A percentile compares a stretch with the other conserved stretches of the same genome.
These are phyloP conservation scores for Lasiodiplodia theobromae DNA, from an alignment of 2,329 filamentous ascomycete genomes.

Conservation along the genomic window DNA sequence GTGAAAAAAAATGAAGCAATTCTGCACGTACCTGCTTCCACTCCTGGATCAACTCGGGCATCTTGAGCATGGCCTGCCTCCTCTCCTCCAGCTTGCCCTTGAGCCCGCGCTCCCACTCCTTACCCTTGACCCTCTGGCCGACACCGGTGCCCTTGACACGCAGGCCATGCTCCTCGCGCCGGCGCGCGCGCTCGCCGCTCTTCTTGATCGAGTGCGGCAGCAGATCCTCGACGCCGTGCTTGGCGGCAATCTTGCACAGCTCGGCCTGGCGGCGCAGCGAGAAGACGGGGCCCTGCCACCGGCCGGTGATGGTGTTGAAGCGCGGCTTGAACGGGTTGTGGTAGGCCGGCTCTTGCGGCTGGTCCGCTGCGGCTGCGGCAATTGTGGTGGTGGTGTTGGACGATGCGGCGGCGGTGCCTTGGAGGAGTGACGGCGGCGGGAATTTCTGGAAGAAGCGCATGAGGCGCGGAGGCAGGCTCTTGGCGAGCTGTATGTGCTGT, in stretches of 20 bases:
- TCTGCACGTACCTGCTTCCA: constrained; percentile 82
- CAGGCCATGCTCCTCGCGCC: constrained; percentile 77
- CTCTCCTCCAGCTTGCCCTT: constrained; percentile 84
- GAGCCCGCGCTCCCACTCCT: constrained; percentile 87
- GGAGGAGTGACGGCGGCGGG: constrained; percentile 68
- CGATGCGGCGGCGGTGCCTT: constrained; percentile 39
- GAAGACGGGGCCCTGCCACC: constrained; percentile 83
- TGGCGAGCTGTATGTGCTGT: constrained; percentile 63
- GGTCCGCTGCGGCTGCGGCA: constrained; percentile 44
- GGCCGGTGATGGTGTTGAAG: constrained; percentile 79
- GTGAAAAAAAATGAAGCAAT: neutral
- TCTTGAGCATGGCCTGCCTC: constrained; percentile 90
- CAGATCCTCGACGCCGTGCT: constrained; percentile 81
- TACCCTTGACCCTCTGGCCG: constrained; percentile 93
- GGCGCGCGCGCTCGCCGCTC: constrained; percentile 64
- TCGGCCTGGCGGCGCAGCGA: constrained; percentile 89
- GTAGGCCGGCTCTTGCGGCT: constrained; percentile 55
- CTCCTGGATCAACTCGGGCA: constrained; percentile 88
- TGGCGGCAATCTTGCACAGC: constrained; percentile 81
- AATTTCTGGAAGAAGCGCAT: constrained; percentile 89
- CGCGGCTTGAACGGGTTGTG: constrained; percentile 83
- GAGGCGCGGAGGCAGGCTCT: constrained; percentile 77
- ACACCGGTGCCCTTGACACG: constrained; percentile 91
- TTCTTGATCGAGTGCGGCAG: constrained; percentile 80
- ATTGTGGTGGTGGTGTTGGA: constrained; percentile 34